Conservation (phyloP, 192 early-diverging fungal species). For the Coemansia sp. region DNA sequence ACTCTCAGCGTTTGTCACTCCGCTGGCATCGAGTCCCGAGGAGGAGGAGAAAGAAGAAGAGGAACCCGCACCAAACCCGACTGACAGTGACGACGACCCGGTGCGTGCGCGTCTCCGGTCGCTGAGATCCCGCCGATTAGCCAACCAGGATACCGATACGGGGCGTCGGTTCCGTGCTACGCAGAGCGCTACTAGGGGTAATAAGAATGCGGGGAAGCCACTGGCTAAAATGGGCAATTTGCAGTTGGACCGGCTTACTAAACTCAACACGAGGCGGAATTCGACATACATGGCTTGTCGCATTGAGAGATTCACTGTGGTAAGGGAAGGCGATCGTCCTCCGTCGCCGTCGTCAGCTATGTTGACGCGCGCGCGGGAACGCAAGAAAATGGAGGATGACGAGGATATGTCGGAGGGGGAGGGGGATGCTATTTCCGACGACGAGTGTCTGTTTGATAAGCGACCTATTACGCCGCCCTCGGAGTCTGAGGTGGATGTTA, state of each 20-base stretch:
- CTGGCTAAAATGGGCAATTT: constrained; percentile 39
- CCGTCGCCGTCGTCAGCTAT: constrained; percentile 46
- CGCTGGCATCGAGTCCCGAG: neutral
- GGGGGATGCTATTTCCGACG: neutral
- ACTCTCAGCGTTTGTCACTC: constrained; percentile 25
- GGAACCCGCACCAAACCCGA: neutral
- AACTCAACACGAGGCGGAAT: constrained; percentile 53
- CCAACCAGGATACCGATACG: neutral
- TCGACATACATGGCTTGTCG: constrained; percentile 47
- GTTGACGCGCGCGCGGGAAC: constrained; percentile 35
- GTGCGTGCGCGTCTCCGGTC: constrained; percentile 30
- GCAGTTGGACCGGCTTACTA: constrained; percentile 54
- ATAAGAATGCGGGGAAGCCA: constrained; percentile 5
- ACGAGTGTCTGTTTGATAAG: constrained; percentile 1
- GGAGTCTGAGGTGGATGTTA: neutral
- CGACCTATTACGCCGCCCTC: constrained; percentile 14
- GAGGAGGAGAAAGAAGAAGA: neutral
- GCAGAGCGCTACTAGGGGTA: constrained; percentile 8
- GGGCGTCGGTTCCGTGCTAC: constrained; percentile 33
- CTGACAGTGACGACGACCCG: constrained; percentile 6
- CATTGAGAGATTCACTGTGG: constrained; percentile 29
- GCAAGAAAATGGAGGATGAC: neutral
- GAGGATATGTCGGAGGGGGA: neutral
- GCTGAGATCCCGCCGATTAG: constrained; percentile 28
- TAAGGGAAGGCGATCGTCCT: constrained; percentile 29